Base-by-base conservation (phyloP, 208 protist genomes). In the Acanthamoeba quina region DNA sequence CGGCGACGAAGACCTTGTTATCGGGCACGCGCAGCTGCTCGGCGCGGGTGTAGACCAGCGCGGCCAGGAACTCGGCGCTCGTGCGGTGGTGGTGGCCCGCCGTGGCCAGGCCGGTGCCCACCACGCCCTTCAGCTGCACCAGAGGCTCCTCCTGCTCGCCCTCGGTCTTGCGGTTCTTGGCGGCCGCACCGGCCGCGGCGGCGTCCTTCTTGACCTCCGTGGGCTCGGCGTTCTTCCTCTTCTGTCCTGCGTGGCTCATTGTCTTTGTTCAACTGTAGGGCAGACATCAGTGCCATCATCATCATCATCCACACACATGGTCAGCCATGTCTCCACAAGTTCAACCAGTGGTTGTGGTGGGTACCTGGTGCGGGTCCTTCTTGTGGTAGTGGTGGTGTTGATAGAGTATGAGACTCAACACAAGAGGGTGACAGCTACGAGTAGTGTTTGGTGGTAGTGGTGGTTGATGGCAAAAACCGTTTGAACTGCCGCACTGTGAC, bases 1-100 rank as follows among this genome's bases (percentile, higher is more conserved):
- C 78, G 34, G 78, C 78, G 47, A 86, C 29, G 49, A 86, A 86
- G 78, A 86, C 78, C 78, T 60, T 86, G 78, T 86, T 86, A 2
- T 86, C 78, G 34, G 78, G 78, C 41, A 86, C 78, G 15, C 78
- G 78, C 78, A 86, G 78, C 78, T 86, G 78, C 47, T 86, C 78
- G 49, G 78, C 78, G 29, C 47, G 24, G 15, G 78, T 86, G 78
- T 86, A 86, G 78, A 86, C 24, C 24, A 86, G 78, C 47, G 78
- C 41, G 5, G 78, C 78, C 15, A 86, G 78, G 78, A 86, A 86
- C 78, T 86, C 47, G 47, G 78, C 47, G 44, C 49, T 86, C 24
- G 78, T 86, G 21, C 49, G 78, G 78, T 86, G 49, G n/a, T 58
- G 78, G 37, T 17, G 10, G 1, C 9, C 15, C n/a, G 68, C n/a